These are phyloP conservation scores for Penicillium turbatum DNA, from an alignment of 495 filamentous ascomycete species.

Conservation along the genomic window DNA sequence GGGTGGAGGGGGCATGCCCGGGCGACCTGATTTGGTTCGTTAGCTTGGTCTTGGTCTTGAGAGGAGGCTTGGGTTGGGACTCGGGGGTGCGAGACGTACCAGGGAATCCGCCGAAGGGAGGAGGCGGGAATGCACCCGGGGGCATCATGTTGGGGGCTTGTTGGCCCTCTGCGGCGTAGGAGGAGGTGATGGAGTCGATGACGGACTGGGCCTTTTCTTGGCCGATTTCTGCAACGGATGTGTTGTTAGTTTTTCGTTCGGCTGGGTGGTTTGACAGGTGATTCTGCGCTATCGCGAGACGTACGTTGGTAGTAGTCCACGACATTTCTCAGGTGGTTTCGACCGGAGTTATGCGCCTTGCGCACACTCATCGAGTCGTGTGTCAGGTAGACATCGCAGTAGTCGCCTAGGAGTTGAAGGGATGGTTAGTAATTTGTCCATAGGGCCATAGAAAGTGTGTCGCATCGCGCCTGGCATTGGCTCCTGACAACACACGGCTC, in stretches of 20 bases:
- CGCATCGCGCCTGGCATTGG: slow-evolving; percentile 8
- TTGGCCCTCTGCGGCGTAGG: slow-evolving; percentile 91
- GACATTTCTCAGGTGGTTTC: slow-evolving; percentile 95
- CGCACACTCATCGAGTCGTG: slow-evolving; percentile 99
- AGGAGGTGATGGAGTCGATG: slow-evolving; percentile 93
- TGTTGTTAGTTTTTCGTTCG: slow-evolving; percentile 3
- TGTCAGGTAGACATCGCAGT: slow-evolving; percentile 99
- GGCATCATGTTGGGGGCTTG: slow-evolving; percentile 67
- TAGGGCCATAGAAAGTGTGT: slow-evolving; percentile 1
- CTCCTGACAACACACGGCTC: slow-evolving; percentile 7
- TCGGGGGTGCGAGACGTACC: slow-evolving; percentile 34
- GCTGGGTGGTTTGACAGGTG: neutral
- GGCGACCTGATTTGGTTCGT: slow-evolving; percentile 30
- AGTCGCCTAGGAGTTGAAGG: slow-evolving; percentile 66
- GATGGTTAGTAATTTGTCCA: slow-evolving; percentile 8
- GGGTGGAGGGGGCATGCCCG: slow-evolving; percentile 51
- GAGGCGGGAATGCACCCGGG: slow-evolving; percentile 45
- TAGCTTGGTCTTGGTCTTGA: slow-evolving; percentile 9
- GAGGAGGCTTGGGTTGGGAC: neutral
- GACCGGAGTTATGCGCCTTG: slow-evolving; percentile 94
- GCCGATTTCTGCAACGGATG: slow-evolving; percentile 70
- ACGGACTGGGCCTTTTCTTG: slow-evolving; percentile 98
- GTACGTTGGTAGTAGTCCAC: slow-evolving; percentile 97
- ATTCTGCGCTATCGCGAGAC: slow-evolving; percentile 17
- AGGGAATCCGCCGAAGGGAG: slow-evolving; percentile 49